A percentile compares a stretch with the other conserved stretches of the same genome.
phyloP scores from a whole-genome alignment of 768 basidiomycete species.

The Amanita pallidorosea region DNA sequence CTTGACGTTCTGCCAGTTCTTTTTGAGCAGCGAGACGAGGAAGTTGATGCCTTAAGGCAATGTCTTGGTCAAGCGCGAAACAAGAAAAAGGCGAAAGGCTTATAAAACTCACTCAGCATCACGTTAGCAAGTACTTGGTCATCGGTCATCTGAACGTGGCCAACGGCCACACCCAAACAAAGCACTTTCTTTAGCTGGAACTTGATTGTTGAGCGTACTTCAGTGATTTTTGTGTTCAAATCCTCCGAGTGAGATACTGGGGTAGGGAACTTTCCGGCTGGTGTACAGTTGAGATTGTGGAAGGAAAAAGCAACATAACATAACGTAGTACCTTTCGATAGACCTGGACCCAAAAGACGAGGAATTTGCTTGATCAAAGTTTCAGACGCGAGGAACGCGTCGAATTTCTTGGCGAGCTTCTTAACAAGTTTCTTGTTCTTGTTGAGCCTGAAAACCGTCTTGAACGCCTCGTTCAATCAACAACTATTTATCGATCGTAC shows the following conservation, averaged over 20 bases:
- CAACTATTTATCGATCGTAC: slow-evolving; percentile 29
- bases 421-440: slow-evolving; percentile 99
- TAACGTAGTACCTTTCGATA: slow-evolving; percentile 75
- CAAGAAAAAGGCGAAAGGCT: background rate
- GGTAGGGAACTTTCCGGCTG: slow-evolving; percentile 98
- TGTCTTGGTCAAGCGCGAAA: background rate
- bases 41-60: slow-evolving; percentile 99
- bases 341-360: slow-evolving; percentile 98
- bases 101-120: slow-evolving; percentile 71
- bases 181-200: slow-evolving; percentile 99
- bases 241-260: slow-evolving; percentile 92
- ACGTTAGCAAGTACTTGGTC: slow-evolving; percentile 96
- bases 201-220: slow-evolving; percentile 99
- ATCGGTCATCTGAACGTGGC: slow-evolving; percentile 94
- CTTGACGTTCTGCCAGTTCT: slow-evolving; percentile 99
- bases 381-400: slow-evolving; percentile 97
- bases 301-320: slow-evolving; percentile 10
- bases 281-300: background rate
- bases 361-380: slow-evolving; percentile 99
- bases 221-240: slow-evolving; percentile 78
- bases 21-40: slow-evolving; percentile 97
- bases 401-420: slow-evolving; percentile 99
- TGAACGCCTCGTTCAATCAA: background rate
- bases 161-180: slow-evolving; percentile 97
- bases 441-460: slow-evolving; percentile 60